Percentiles rank a stretch among this genome's conserved stretches.
phyloP scores from a whole-genome alignment of 2,329 filamentous ascomycete genomes.

The Penicillium expansum region DNA sequence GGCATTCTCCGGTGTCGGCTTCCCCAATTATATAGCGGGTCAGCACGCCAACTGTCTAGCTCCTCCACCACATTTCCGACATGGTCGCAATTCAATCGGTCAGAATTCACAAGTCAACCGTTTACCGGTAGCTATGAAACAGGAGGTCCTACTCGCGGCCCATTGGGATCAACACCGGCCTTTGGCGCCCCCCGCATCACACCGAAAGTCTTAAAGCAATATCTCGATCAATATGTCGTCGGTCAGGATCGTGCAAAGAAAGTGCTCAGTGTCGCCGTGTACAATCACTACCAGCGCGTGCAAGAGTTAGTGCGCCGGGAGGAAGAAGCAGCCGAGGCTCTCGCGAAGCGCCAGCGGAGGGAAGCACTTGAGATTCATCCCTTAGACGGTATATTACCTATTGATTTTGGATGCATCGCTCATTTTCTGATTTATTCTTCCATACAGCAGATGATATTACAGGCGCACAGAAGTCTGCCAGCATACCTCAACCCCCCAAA shows the following conservation, averaged over 20 bases:
- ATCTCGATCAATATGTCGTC: conserved; percentile 93
- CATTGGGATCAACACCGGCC: conserved; percentile 58
- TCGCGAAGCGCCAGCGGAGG: conserved; percentile 68
- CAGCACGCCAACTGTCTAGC: conserved; percentile 25
- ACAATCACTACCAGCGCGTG: conserved; percentile 92
- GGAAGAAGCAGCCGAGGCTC: conserved; percentile 72
- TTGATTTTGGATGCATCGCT: background rate
- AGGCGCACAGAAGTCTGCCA: conserved; percentile 57
- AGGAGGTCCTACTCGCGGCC: conserved; percentile 59
- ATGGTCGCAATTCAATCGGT: conserved; percentile 55
- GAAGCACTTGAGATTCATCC: conserved; percentile 70
- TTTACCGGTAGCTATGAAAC: conserved; percentile 64
- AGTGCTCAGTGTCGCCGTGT: conserved; percentile 86
- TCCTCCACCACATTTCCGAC: conserved; percentile 41
- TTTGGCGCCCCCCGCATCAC: conserved; percentile 60
- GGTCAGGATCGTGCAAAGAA: conserved; percentile 92
- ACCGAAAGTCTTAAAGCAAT: conserved; percentile 71
- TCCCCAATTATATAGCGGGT: conserved; percentile 4
- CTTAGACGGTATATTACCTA: conserved; percentile 63
- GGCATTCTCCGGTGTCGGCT: conserved; percentile 25
- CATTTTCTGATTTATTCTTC: conserved; percentile 1
- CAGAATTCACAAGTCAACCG: conserved; percentile 62
- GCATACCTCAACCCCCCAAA: conserved; percentile 32
- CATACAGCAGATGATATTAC: conserved; percentile 56
- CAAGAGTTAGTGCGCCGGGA: conserved; percentile 72